These are phyloP conservation scores for Selaginella moellendorffii DNA, from an alignment of 75 land plant genomes.

Conservation along the genomic window DNA sequence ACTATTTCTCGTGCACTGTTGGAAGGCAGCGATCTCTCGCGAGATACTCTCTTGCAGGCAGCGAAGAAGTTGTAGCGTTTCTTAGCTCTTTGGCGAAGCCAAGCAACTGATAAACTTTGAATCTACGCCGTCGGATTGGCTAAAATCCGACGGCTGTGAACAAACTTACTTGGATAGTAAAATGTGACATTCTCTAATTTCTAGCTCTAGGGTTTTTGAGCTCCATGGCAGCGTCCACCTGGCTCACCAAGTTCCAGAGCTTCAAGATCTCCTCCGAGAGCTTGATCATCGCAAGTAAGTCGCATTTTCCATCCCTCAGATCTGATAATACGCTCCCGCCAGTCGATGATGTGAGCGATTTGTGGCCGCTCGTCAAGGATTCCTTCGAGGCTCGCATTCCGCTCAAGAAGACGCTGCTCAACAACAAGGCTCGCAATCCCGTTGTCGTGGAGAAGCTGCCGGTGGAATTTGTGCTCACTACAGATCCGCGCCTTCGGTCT, in stretches of 20 bases:
- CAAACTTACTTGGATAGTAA: too few relatives aligned
- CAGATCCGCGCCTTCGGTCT: constrained; percentile 78
- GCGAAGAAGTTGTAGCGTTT: constrained; percentile 70
- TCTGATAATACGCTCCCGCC: constrained; percentile 16
- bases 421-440: constrained; percentile 81
- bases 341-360: constrained; percentile 96
- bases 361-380: constrained; percentile 68
- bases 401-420: constrained; percentile 58
- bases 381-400: constrained; percentile 76
- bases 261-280: constrained; percentile 54
- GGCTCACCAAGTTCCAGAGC: constrained; percentile 48
- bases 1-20: constrained; percentile 98
- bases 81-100: constrained; percentile 42
- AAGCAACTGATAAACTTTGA: not conserved
- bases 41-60: constrained; percentile 43
- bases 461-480: constrained; percentile 83
- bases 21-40: constrained; percentile 77
- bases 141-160: too few relatives aligned
- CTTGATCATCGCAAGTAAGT: constrained; percentile 69
- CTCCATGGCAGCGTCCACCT: not conserved
- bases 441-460: constrained; percentile 61
- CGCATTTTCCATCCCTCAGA: not conserved
- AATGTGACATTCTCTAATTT: too few relatives aligned
- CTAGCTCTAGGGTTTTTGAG: not conserved
- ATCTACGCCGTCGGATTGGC: too few relatives aligned